A percentile compares a stretch with the other conserved stretches of the same genome.
phyloP scores from a whole-genome alignment of 441 rosid genomes.

The Populus hybrid region DNA sequence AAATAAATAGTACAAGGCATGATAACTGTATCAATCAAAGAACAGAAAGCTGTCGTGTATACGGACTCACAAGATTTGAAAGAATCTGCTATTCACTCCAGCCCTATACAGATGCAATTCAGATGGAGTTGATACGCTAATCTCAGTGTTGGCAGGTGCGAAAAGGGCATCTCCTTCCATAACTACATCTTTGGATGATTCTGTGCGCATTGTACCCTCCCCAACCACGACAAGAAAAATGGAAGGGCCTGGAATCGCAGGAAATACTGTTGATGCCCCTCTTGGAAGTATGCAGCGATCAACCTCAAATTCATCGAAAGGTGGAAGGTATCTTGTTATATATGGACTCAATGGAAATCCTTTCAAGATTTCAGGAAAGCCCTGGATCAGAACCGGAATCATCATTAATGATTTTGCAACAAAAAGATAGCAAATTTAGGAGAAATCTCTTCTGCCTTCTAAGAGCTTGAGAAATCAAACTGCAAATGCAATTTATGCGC shows the following conservation, averaged over 20 bases:
- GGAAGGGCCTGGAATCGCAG: constrained; percentile 56
- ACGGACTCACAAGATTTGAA: constrained; percentile 23
- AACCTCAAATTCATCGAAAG: constrained; percentile 68
- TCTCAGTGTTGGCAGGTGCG: constrained; percentile 50
- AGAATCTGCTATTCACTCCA: constrained; percentile 58
- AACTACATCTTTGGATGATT: constrained; percentile 24
- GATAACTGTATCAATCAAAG: constrained; percentile 5
- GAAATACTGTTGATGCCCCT: constrained; percentile 48
- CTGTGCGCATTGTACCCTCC: constrained; percentile 37
- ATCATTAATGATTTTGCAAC: not conserved
- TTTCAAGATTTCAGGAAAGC: constrained; percentile 54
- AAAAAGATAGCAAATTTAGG: not conserved
- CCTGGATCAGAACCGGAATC: constrained; percentile 34
- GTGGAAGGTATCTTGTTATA: constrained; percentile 59
- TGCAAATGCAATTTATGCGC: not conserved
- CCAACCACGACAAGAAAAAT: constrained; percentile 47
- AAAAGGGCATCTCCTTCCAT: constrained; percentile 55
- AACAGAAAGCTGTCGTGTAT: not conserved
- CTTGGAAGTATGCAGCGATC: constrained; percentile 49
- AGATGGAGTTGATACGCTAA: constrained; percentile 33
- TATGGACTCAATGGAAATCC: constrained; percentile 50
- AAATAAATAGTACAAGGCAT: constrained; percentile 6
- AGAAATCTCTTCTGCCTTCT: not conserved
- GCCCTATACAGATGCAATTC: constrained; percentile 58
- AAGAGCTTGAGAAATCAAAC: not conserved